Base-by-base conservation (phyloP, 176 grass and related monocot species). In the Metroxylon sagu region DNA sequence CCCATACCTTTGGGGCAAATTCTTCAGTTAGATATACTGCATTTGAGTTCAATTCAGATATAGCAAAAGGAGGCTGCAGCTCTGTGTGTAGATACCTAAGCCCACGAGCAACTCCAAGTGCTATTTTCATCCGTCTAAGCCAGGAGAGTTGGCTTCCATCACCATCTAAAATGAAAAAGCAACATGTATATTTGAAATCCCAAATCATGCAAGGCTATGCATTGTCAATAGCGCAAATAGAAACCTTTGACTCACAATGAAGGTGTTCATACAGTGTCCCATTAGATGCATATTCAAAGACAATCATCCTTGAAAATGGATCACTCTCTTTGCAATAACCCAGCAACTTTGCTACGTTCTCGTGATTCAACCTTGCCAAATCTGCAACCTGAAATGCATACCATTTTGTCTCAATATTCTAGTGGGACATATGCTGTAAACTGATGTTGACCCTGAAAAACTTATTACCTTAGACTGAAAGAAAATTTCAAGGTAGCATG, bases 221-320 rank as follows among this genome's bases (percentile, higher is more conserved):
- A 14, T 14, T 10, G 12, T 43, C 5, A 43, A 12, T 12, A 43
- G 10, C 8, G 8, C 8, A 7, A 12, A 43, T 43, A 43, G 35
- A 43, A 43, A 43, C 35, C 12, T 43, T 43, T 16, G 49, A 23
- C 84, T 76, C 80, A 98, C 93, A 92, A 28, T 98, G 87, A 18
- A 98, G 73, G 65, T 98, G 87, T 62, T 98, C 93, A 30, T 81
- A 92, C 25, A 98, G 63, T 26, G 93, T 98, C 0, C 93, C 93
- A 48, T 98, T 98, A 64, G 93, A 83, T 54, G 93, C 88, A 25
- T 98, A 98, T 64, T 92, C 93, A 64, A 98, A 91, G 25, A 92
- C 84, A 51, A 89, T 53, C 81, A 98, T 92, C 61, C 93, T 81
- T 15, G 81, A 88, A 71, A 89, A 98, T 5, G 88, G 83, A 60